Conservation (phyloP, 495 filamentous ascomycete genomes). For the Xylaria grammica region DNA sequence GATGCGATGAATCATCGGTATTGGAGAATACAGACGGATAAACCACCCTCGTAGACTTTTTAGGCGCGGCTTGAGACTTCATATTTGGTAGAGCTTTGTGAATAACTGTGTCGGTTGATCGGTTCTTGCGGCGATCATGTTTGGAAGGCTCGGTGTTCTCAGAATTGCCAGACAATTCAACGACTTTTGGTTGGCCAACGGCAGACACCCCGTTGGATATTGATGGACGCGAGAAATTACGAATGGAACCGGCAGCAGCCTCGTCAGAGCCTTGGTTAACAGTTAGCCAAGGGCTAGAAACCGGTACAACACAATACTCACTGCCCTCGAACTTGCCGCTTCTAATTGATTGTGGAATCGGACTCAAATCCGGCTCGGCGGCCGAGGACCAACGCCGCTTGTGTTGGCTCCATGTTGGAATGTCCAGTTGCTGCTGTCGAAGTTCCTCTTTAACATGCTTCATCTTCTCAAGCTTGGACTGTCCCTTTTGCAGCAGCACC, state of each 20-base stretch:
- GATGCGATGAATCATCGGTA: neutral
- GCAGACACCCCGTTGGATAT: neutral
- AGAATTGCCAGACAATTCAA: neutral
- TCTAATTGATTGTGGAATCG: constrained; percentile 50
- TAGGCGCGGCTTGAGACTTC: neutral
- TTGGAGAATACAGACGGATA: neutral
- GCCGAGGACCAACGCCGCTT: constrained; percentile 55
- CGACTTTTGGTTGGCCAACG: neutral
- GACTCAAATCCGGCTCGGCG: constrained; percentile 48
- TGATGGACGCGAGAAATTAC: constrained; percentile 32
- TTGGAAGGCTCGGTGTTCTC: neutral
- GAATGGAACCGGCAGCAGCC: neutral
- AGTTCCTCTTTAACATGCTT: constrained; percentile 42
- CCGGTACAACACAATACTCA: constrained; percentile 23
- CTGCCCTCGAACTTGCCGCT: constrained; percentile 34
- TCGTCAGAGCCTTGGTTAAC: constrained; percentile 25
- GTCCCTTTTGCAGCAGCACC: constrained; percentile 33
- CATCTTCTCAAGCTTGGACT: constrained; percentile 39
- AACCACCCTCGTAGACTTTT: neutral
- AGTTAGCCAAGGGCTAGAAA: constrained; percentile 6
- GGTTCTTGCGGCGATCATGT: constrained; percentile 12
- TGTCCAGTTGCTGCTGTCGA: constrained; percentile 36
- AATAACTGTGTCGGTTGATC: constrained; percentile 34
- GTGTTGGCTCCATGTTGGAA: constrained; percentile 46
- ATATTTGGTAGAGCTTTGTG: constrained; percentile 24